A percentile compares a stretch with the other conserved stretches of the same genome.
These are phyloP conservation scores for Metschnikowia chrysomelidarum DNA, from an alignment of 805 yeast genomes.

Conservation along the genomic window DNA sequence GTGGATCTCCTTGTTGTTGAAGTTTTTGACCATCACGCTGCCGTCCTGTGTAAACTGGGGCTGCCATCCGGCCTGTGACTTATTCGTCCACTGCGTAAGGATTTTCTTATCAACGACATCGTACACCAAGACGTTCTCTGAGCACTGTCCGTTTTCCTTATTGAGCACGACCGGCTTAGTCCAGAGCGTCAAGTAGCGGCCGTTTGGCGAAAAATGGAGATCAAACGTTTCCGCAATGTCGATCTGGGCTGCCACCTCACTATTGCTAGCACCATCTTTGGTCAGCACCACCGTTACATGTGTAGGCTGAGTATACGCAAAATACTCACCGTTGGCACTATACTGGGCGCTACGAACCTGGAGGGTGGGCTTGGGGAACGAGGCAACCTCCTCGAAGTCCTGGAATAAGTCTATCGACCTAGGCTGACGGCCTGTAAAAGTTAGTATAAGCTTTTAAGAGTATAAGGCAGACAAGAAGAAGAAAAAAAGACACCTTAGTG, in stretches of 20 bases:
- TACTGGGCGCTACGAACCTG: slow-evolving; percentile 66
- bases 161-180: slow-evolving; percentile 71
- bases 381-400: slow-evolving; percentile 36
- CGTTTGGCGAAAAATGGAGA: slow-evolving; percentile 84
- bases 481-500: too few relatives aligned
- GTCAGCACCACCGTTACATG: slow-evolving; percentile 59
- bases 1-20: slow-evolving; percentile 60
- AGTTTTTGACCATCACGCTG: slow-evolving; percentile 58
- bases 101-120: slow-evolving; percentile 44
- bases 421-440: slow-evolving; percentile 28
- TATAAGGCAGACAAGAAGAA: neutral
- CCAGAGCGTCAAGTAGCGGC: slow-evolving; percentile 83
- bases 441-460: slow-evolving; percentile 17
- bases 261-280: slow-evolving; percentile 39
- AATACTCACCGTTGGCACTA: slow-evolving; percentile 63
- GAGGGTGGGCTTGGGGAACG: slow-evolving; percentile 32
- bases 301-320: slow-evolving; percentile 71
- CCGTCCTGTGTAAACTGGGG: slow-evolving; percentile 90
- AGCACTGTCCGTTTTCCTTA: slow-evolving; percentile 70
- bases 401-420: slow-evolving; percentile 26
- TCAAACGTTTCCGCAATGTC: slow-evolving; percentile 72
- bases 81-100: slow-evolving; percentile 65
- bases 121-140: slow-evolving; percentile 78
- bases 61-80: slow-evolving; percentile 86
- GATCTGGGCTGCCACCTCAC: slow-evolving; percentile 42